phyloP scores from a whole-genome alignment of 148 eudicot genomes.

The Arbutus unedo region DNA sequence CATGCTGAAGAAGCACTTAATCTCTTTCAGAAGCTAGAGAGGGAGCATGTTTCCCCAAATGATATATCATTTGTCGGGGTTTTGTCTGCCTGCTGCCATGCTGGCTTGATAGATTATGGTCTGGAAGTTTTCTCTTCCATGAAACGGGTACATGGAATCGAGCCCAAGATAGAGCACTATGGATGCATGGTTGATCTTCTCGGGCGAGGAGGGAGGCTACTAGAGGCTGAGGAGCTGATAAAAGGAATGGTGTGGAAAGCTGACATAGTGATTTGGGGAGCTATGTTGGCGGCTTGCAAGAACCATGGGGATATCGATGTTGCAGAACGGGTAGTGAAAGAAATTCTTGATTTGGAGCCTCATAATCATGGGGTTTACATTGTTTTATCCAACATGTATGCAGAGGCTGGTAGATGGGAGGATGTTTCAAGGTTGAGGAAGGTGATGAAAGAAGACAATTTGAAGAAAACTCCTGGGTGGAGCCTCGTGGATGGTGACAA shows the following conservation, averaged over 20 bases:
- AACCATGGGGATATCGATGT: slow-evolving; percentile 55
- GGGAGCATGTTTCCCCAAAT: slow-evolving; percentile 40
- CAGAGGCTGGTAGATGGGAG: slow-evolving; percentile 79
- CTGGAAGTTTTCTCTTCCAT: slow-evolving; percentile 46
- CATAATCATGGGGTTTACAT: slow-evolving; percentile 76
- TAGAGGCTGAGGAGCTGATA: slow-evolving; percentile 72
- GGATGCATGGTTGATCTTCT: slow-evolving; percentile 83
- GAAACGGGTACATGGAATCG: slow-evolving; percentile 41
- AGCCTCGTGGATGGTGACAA: slow-evolving; percentile 49
- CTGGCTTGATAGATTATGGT: slow-evolving; percentile 67
- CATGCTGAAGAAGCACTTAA: slow-evolving; percentile 60
- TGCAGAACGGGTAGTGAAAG: slow-evolving; percentile 65
- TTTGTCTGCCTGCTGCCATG: slow-evolving; percentile 83
- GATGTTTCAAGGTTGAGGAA: slow-evolving; percentile 62
- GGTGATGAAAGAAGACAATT: slow-evolving; percentile 55
- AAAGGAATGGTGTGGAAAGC: slow-evolving; percentile 65
- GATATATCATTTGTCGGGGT: slow-evolving; percentile 65
- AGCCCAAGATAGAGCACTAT: slow-evolving; percentile 71
- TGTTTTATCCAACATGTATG: slow-evolving; percentile 79
- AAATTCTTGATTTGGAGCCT: slow-evolving; percentile 65
- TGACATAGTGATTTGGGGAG: slow-evolving; percentile 85
- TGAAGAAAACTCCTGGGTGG: slow-evolving; percentile 74
- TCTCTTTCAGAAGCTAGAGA: slow-evolving; percentile 43
- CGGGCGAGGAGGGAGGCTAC: slow-evolving; percentile 58
- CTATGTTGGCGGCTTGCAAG: slow-evolving; percentile 66